Conservation (phyloP, 352 stramenopile genomes). For the Globisporangium echinulatum region DNA sequence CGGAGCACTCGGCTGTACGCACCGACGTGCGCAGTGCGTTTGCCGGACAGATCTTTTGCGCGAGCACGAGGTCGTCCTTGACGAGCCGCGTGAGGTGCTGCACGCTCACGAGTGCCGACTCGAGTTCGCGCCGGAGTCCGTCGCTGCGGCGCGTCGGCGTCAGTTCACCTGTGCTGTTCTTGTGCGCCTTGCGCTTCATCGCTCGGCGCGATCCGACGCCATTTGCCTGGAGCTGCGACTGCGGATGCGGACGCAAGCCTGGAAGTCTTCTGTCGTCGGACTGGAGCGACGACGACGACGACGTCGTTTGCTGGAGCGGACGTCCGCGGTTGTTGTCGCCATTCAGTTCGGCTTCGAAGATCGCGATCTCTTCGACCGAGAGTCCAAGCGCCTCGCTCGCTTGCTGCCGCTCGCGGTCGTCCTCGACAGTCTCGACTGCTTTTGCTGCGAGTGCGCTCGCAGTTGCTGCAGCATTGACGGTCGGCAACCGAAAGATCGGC, state of each 20-base stretch:
- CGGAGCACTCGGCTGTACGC: background rate
- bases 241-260: background rate
- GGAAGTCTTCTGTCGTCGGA: slow-evolving; percentile 4
- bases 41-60: slow-evolving; percentile 59
- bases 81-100: slow-evolving; percentile 65
- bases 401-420: slow-evolving; percentile 45
- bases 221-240: background rate
- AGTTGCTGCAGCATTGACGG: slow-evolving; percentile 39
- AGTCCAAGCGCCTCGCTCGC: slow-evolving; percentile 62
- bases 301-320: no score
- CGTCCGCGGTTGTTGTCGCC: slow-evolving; percentile 3
- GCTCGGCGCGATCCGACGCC: background rate
- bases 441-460: slow-evolving; percentile 29
- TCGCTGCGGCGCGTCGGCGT: slow-evolving; percentile 10
- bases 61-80: slow-evolving; percentile 65
- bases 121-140: slow-evolving; percentile 45
- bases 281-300: no score
- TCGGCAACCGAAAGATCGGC: slow-evolving; percentile 64
- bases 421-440: slow-evolving; percentile 36
- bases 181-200: background rate
- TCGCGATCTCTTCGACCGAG: slow-evolving; percentile 58
- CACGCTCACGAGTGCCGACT: slow-evolving; percentile 46
- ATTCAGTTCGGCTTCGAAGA: slow-evolving; percentile 48
- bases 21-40: slow-evolving; percentile 56
- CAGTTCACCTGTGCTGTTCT: background rate